Evolutionary conservation across 352 stramenopile genomes (phyloP).

Genomic region (Phytopythium sindhum): DNA sequence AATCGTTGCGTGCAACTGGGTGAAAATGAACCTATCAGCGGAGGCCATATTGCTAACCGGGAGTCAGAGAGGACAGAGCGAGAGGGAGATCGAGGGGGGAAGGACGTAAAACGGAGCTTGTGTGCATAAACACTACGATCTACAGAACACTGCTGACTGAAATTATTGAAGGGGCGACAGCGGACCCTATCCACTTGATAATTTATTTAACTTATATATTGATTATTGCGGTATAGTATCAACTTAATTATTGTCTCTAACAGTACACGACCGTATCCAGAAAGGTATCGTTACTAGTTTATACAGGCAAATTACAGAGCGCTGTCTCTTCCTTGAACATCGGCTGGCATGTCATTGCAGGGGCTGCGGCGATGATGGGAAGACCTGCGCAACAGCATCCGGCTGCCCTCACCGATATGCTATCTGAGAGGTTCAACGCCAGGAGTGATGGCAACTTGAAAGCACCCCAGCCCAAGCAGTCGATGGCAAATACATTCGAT

Average conservation of each 20-base stretch:
- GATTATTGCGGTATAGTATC: background rate
- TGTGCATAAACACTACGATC: background rate
- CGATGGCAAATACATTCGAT: too few relatives aligned
- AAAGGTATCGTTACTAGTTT: background rate
- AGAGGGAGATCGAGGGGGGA: background rate
- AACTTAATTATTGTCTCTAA: background rate
- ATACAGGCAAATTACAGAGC: background rate
- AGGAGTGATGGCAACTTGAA: too few relatives aligned
- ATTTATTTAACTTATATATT: background rate
- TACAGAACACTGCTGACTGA: background rate
- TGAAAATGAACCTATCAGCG: conserved; percentile 1
- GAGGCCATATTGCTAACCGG: background rate
- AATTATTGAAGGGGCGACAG: background rate
- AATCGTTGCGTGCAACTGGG: background rate
- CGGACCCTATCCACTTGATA: background rate
- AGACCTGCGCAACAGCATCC: background rate
- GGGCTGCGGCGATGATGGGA: too few relatives aligned
- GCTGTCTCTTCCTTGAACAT: background rate
- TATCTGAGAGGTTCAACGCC: background rate
- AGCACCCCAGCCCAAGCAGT: too few relatives aligned
- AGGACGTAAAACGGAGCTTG: background rate
- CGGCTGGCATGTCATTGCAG: background rate
- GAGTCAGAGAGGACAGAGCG: background rate
- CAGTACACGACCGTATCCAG: background rate
- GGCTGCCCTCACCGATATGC: background rate